Evolutionary conservation across 495 filamentous ascomycete genomes (phyloP), one percentile per base, ranked within the genome.

Genomic region (Echria macrotheca): DNA sequence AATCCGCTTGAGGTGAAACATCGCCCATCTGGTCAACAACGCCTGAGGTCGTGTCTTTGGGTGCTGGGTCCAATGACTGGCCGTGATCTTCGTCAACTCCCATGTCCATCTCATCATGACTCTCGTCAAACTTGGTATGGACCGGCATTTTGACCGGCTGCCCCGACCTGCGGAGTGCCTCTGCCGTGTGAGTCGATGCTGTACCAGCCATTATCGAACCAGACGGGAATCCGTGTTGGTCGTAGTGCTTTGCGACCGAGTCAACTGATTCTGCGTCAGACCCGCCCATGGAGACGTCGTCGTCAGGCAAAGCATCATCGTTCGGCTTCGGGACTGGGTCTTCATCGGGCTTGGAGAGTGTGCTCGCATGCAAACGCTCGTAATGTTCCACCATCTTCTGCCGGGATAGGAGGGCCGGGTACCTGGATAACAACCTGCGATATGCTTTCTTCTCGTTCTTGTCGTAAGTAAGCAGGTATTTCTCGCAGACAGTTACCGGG

Each of bases 221-320:
- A 7, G 67, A 56, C 5, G 76, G 76, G 26, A 78, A 69, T 0
- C 76, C 76, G 37, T 73, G 64, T 12, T 68, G 57, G 48, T 79
- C 76, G 43, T 67, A 77, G 44, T 69, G 59, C 43, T 62, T 65
- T 38, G 68, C 50, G 21, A 65, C 35, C 5, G 58, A 63, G 8
- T 52, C 52, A 3, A 66, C 58, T 7, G 63, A 56, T 10, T 60
- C 63, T 5, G 54, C 64, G 7, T 64, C 60, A 19, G 63, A 63
- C 1, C 58, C 57, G n/a, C 25, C 37, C 19, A 33, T 5, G 17
- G 44, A 36, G 3, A 56, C 54, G 4, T 60, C 59, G 21, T 53
- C 41, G 6, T 59, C 50, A 8, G 32, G 33, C 12, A 31, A 3
- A 18, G 47, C 40, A 5, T 58, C 52, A 2, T 59, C 57, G 19